Base-by-base conservation (phyloP, 2,329 filamentous ascomycete genomes). In the Sphaerulina vaccinii region DNA sequence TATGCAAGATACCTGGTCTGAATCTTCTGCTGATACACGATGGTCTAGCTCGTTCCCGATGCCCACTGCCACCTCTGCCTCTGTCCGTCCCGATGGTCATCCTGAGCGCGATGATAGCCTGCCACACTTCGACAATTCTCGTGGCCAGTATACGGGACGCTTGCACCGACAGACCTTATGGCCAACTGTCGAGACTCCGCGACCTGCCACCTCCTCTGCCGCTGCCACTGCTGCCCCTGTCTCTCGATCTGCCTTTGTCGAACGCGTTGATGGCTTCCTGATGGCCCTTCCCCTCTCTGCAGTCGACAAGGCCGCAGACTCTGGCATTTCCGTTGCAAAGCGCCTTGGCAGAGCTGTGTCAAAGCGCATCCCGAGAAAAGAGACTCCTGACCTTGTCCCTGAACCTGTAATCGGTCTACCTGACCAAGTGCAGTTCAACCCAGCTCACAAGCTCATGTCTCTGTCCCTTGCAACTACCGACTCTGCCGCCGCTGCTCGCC, bases 51-150 rank as follows among this genome's bases (percentile, higher is more conserved):
- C 42, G 18, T 35, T 36, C 18, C 32, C 29, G 10, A 16, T 15
- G 29, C 29, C n/a, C n/a, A n/a, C 23, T 19, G 2, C 9, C 15
- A 11, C 29, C 23, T 13, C 2, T 3, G 27, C 27, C 27, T 13
- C 3, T 10, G 27, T 16, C 7, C 44, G 35, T 6, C 22, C 10
- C 2, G 44, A 47, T 39, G 44, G 35, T 13, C 44, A 38, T 22
- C 35, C 44, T 15, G 22, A n/a, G 10, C 35, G 44, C 21, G 23
- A 47, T 13, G 35, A 38, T 35, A 47, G 35, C 39, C 35, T 38
- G 6, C 35, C 32, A 18, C 32, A 23, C 8, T 27, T 19, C 13
- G 21, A 18, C 16, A 21, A 44, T 2, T 32, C 32, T 39, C 35
- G 33, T 15, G 18, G 16, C 22, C 37, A 39, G 22, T 6, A 7